phyloP scores from a whole-genome alignment of 805 yeast species.

The Barnettozyma sucrosica region DNA sequence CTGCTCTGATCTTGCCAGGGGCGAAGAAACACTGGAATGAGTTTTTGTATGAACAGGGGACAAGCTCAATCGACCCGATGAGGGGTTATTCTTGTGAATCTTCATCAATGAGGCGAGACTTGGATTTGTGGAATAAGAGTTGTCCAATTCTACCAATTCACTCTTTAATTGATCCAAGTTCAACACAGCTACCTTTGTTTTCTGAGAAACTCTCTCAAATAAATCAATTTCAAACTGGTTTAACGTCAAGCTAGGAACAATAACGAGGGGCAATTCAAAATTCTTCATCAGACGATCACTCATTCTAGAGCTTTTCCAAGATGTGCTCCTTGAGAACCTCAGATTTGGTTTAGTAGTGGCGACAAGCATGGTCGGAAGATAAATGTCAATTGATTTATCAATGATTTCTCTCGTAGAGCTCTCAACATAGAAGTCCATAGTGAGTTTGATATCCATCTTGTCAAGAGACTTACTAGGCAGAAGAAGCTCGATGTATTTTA shows the following conservation, averaged over 20 bases:
- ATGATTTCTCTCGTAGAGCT: constrained; percentile 45
- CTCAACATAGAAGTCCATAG: constrained; percentile 59
- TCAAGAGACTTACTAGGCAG: constrained; percentile 34
- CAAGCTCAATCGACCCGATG: background rate
- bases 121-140: constrained; percentile 8
- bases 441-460: constrained; percentile 30
- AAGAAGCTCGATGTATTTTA: constrained; percentile 41
- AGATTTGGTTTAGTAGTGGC: constrained; percentile 47
- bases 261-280: constrained; percentile 53
- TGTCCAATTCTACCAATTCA: constrained; percentile 7
- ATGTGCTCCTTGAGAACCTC: constrained; percentile 41
- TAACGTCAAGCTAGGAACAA: constrained; percentile 59
- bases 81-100: background rate
- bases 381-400: constrained; percentile 52
- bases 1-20: constrained; percentile 1
- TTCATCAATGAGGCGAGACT: constrained; percentile 11
- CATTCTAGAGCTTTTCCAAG: constrained; percentile 58
- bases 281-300: constrained; percentile 61
- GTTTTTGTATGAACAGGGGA: background rate
- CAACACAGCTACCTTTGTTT: constrained; percentile 1
- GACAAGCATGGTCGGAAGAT: constrained; percentile 54
- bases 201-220: constrained; percentile 29
- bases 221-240: constrained; percentile 42
- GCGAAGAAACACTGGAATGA: constrained; percentile 2
- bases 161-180: constrained; percentile 9